Evolutionary conservation across 2,329 filamentous ascomycete genomes (phyloP), one percentile per base, ranked within the genome.

Genomic region (Ascochyta fabae): DNA sequence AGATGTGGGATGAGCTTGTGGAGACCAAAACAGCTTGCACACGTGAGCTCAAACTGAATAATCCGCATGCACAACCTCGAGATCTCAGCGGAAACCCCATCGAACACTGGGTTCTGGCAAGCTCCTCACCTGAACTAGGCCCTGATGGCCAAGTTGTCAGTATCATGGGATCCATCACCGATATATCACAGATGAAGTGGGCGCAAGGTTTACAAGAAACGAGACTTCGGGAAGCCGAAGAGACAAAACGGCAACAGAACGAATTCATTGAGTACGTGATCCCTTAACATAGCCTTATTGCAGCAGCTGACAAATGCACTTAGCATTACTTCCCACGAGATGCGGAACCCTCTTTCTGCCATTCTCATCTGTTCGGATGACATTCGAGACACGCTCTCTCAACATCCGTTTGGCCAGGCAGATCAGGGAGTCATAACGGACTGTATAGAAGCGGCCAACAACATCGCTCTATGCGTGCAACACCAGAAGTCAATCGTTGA

Each of bases 101-200:
- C 15, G 77, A 80, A 4, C 77, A 75, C 31, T 81, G 79, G 79
- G 76, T 80, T 0, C 56, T 81, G 33, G 72, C 66, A 34, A 67
- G 62, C 16, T 67, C 65, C n/a, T 62, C 65, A 29, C 67, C 69
- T 10, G 68, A 74, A 36, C 26, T 73, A 15, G 65, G 59, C 3
- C 48, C 61, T 1, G 59, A 69, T 19, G 69, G 70, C 12, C 53
- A 69, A 24, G 41, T 75, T 0, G 46, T 67, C 19, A 68, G 64
- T 13, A 61, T 74, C 19, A 72, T 73, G 64, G 70, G 70, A 8
- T 67, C 63, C 7, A 64, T 72, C 1, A 64, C 68, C 7, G 70
- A 74, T 34, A 72, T 74, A n/a, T 71, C 69, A 6, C 66, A 71
- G 34, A 55, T 70, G n/a, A 72, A 72, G 49, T 73, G 70, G 70